Base-by-base conservation (phyloP, 78 protist species). In the Dictyostelium purpureum region DNA sequence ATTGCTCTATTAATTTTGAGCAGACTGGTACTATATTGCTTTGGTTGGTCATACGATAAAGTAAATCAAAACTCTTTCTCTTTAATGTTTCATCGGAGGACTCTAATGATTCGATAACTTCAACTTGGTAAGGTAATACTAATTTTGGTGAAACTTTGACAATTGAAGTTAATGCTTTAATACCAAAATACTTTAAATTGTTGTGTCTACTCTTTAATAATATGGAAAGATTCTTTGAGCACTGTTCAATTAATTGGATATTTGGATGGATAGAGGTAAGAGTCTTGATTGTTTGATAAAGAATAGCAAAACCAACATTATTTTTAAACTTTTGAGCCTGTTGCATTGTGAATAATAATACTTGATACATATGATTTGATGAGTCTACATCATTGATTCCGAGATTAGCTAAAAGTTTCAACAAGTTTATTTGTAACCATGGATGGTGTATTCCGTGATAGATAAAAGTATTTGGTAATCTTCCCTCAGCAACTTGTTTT, bases 401-500 rank as follows among this genome's bases (percentile, higher is more conserved):
- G 6, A 98, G 96, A 28, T 75, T 24, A 26, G 96, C 93, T 6
- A 98, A 57, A 6, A 98, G 0, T 74, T 95, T 81, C 45, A 99
- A 94, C 4, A 98, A 92, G 65, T 89, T 73, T 45, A 98, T 90
- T 89, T 98, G 99, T 18, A 97, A 38, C 99, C 99, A 98, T 6
- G 99, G 99, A 10, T 99, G 99, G 2, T 98, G 99, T 16, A 98
- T 91, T 51, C 97, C 95, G 71, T 97, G 98, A 59, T 98, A 99
- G 57, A 97, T 97, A 65, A 79, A 99, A 6, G 54, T 89, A 19
- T 63, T 45, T 42, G 97, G 73, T 11, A 98, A 92, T 19, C 97
- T 61, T 57, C 92, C 96, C 21, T 98, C 99, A 59, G 88, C 51
- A 54, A 97, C 85, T 79, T 98, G 99, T 87, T 96, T 96, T 35